Conservation (phyloP, 169 alveolate genomes). For the Cryptosporidium tyzzeri region DNA sequence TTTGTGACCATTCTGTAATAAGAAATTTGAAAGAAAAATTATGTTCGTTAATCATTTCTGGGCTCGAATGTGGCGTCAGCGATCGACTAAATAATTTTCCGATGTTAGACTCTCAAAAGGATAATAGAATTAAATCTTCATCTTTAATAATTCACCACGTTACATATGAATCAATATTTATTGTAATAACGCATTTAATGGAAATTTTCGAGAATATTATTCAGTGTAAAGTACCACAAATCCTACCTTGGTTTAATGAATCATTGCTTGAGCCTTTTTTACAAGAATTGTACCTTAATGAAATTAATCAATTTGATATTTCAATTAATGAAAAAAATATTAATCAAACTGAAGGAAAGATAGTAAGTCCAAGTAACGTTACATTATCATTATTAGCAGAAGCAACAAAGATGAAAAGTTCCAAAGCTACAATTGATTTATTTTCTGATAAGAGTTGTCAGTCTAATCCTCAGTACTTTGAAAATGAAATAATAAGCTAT, state of each 20-base stretch:
- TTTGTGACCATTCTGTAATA: conserved; percentile 36
- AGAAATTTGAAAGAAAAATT: conserved; percentile 33
- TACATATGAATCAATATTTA: conserved; percentile 69
- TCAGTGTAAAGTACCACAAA: conserved; percentile 49
- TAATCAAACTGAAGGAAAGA: neutral
- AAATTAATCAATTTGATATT: neutral
- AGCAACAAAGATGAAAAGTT: conserved; percentile 56
- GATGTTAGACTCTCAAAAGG: neutral
- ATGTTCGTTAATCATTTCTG: conserved; percentile 63
- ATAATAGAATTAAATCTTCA: neutral
- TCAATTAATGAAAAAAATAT: neutral
- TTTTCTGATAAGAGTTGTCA: neutral
- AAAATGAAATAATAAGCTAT: conserved; percentile 33
- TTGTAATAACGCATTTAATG: conserved; percentile 65
- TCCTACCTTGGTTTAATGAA: conserved; percentile 70
- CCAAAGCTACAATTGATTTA: neutral
- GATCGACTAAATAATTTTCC: neutral
- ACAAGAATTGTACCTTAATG: conserved; percentile 14
- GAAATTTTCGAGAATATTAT: conserved; percentile 48
- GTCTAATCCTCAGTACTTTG: neutral
- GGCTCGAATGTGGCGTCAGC: conserved; percentile 2
- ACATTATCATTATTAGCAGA: conserved; percentile 69
- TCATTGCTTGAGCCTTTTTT: conserved; percentile 59
- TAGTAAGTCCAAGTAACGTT: conserved; percentile 39
- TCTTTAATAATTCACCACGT: conserved; percentile 31